These are phyloP conservation scores for Neonectria magnoliae DNA, from an alignment of 2,329 filamentous ascomycete genomes.

Conservation along the genomic window DNA sequence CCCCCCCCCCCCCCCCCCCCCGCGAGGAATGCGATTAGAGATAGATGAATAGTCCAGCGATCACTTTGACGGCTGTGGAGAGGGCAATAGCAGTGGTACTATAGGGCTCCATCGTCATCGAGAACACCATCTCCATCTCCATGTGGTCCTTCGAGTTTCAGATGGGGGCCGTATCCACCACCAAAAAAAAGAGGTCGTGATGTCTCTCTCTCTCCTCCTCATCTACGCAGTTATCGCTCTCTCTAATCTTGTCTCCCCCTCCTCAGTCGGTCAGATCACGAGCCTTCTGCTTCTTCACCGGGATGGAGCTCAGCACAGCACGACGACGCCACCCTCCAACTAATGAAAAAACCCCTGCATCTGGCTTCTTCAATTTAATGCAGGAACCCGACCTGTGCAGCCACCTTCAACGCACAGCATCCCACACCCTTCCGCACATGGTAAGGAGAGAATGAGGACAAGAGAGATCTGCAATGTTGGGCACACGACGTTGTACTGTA, in stretches of 20 bases:
- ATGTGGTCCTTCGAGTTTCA: neutral
- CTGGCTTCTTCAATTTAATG: conserved; percentile 32
- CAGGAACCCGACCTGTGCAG: conserved; percentile 39
- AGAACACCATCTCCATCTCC: neutral
- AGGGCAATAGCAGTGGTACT: neutral
- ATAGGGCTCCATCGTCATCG: neutral
- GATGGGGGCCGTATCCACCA: conserved; percentile 4
- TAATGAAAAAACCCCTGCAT: conserved; percentile 31
- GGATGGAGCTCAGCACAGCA: conserved; percentile 10
- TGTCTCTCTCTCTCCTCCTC: neutral
- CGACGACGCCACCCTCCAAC: conserved; percentile 12
- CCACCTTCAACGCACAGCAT: conserved; percentile 18
- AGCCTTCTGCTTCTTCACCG: conserved; percentile 1
- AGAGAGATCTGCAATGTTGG: conserved; percentile 4
- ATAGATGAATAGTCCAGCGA: neutral
- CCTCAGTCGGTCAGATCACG: conserved; percentile 24
- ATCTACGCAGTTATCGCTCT: conserved; percentile 5
- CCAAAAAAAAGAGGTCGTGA: neutral
- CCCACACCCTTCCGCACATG: neutral
- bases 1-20: neutral
- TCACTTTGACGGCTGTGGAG: neutral
- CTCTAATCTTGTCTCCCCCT: no score
- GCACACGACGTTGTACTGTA: neutral
- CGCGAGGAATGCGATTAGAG: neutral
- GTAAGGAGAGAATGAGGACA: neutral